These are phyloP conservation scores for Cladophialophora yegresii DNA, from an alignment of 2,329 filamentous ascomycete species.

Conservation along the genomic window DNA sequence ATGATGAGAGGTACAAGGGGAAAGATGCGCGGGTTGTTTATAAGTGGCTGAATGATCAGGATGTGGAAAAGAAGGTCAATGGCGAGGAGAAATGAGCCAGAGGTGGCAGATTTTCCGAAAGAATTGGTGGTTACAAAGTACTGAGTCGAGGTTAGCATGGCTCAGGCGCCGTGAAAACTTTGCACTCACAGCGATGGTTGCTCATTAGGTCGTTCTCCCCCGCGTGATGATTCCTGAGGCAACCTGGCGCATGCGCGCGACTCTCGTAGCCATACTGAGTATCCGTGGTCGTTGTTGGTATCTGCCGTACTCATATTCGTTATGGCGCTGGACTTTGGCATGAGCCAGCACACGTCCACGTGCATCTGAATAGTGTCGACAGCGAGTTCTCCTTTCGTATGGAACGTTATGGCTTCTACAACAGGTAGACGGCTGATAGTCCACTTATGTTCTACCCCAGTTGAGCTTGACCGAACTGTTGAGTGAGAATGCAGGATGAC, in stretches of 20 bases:
- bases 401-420: neutral
- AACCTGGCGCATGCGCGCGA: neutral
- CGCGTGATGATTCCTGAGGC: neutral
- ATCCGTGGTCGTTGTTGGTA: neutral
- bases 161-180: neutral
- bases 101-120: neutral
- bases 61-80: constrained; percentile 12
- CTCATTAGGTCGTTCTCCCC: too few species aligned
- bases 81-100: constrained; percentile 4
- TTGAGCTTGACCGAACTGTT: too few species aligned
- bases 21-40: constrained; percentile 61
- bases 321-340: neutral
- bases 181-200: neutral
- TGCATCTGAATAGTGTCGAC: neutral
- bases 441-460: neutral
- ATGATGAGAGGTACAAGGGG: constrained; percentile 55
- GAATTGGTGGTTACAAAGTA: neutral
- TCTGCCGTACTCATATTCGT: neutral
- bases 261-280: neutral
- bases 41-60: constrained; percentile 53
- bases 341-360: neutral
- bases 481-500: neutral
- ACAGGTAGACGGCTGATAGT: neutral
- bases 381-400: neutral
- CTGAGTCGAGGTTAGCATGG: neutral